Evolutionary conservation across 2,329 filamentous ascomycete genomes (phyloP), one percentile per base, ranked within the genome.

Genomic region (Pestalotiopsis fici): DNA sequence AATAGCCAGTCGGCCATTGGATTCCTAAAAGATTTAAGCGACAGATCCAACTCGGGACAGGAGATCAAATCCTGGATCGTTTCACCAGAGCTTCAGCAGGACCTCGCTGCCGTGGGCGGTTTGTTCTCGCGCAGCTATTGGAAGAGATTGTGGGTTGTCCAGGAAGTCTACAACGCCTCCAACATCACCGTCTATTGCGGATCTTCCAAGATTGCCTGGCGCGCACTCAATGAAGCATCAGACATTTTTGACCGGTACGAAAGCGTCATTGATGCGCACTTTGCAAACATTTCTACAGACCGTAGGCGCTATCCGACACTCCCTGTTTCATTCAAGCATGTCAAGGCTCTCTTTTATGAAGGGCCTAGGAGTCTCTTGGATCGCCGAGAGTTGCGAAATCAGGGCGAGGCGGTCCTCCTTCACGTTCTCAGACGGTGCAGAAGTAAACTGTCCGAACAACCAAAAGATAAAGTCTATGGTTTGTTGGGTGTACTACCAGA

Each of bases 91-190:
- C 0, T 7, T 9, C 9, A 59, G 23, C 1, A 18, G 18, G n/a
- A 59, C 3, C 56, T 74, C 39, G 21, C 68, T 0, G 76, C 78
- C 2, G 50, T 78, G 0, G 74, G 76, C 7, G 56, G 69, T 2
- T 68, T 80, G 0, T 80, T 80, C 27, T 74, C 80, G 31, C 71
- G 74, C 62, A 72, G 77, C 13, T 81, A 80, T 67, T 81, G 78
- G 78, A 71, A 67, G 11, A 69, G 79, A 23, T 57, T 81, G 0
- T 79, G 77, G 76, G 73, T 78, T 0, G 72, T 78, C 4, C 76
- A 77, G 63, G 76, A 78, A 64, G 69, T 78, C 18, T 70, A 71
- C 64, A 74, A 74, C 47, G 75, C 74, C 0, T 65, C 13, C 2
- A 13, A 62, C 0, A 67, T 74, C 37, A 68, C 28, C 3, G 73